phyloP scores from a whole-genome alignment of 306 rosid species.

The Acacia melanoxylon region DNA sequence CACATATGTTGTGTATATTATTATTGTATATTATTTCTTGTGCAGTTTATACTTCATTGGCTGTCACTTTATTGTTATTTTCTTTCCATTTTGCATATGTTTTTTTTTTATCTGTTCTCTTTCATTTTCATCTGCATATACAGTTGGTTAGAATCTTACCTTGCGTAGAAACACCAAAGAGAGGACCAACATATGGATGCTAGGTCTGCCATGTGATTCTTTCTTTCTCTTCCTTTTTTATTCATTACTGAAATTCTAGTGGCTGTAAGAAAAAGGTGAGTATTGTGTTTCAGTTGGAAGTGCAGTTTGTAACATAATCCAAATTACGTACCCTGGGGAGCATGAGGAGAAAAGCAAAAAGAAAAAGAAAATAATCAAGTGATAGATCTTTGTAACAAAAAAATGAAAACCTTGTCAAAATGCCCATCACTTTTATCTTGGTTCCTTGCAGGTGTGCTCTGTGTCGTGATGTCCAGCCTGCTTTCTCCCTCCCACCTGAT shows the following conservation, averaged over 20 bases:
- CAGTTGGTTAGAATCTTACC: conserved; percentile 21
- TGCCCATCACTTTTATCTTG: conserved; percentile 82
- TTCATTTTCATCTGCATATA: neutral
- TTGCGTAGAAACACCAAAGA: conserved; percentile 23
- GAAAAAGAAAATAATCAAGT: neutral
- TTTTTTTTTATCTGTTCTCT: neutral
- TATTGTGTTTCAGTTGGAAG: conserved; percentile 36
- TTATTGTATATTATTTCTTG: neutral
- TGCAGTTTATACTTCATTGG: neutral
- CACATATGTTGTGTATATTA: neutral
- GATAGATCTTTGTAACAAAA: conserved; percentile 41
- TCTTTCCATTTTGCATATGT: neutral
- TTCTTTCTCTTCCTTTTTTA: conserved; percentile 35
- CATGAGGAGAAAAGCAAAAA: conserved; percentile 4
- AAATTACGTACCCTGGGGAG: conserved; percentile 42
- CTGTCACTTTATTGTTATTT: neutral
- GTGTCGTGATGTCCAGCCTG: conserved; percentile 73
- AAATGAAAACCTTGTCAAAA: conserved; percentile 48
- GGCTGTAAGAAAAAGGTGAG: conserved; percentile 60
- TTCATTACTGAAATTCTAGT: conserved; percentile 46
- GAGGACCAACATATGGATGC: conserved; percentile 31
- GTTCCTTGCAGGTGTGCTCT: conserved; percentile 94
- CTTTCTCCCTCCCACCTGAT: conserved; percentile 68
- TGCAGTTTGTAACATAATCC: conserved; percentile 36
- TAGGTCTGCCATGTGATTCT: conserved; percentile 41